phyloP scores from a whole-genome alignment of 139 green algal genomes.

The Chlamydomonas sp. region DNA sequence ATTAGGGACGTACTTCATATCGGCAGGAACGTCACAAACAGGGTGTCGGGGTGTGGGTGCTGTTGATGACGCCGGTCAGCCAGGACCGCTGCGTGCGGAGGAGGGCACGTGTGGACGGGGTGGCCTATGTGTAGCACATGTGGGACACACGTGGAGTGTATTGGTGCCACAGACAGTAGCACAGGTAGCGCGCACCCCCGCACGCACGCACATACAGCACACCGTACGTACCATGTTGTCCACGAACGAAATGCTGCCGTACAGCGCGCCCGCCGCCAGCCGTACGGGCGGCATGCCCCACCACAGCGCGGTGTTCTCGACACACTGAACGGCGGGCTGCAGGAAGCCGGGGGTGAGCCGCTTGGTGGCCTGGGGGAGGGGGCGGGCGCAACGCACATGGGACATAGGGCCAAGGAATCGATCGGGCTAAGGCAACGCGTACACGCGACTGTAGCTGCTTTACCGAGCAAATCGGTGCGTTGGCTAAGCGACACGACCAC shows the following conservation, averaged over 20 bases:
- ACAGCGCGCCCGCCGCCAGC: not conserved
- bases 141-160: too few relatives aligned
- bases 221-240: not conserved
- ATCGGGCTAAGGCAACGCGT: too few relatives aligned
- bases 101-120: too few relatives aligned
- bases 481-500: too few relatives aligned
- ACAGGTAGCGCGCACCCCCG: not conserved
- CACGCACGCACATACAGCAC: not conserved
- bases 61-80: too few relatives aligned
- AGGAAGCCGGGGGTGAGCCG: slow-evolving; percentile 24
- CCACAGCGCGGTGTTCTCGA: not conserved
- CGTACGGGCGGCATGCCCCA: not conserved
- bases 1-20: too few relatives aligned
- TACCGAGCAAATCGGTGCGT: too few relatives aligned
- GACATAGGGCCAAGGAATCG: too few relatives aligned
- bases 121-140: too few relatives aligned
- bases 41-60: too few relatives aligned
- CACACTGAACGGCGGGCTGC: not conserved
- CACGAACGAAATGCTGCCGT: slow-evolving; percentile 1
- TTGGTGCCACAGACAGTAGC: not conserved
- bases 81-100: too few relatives aligned
- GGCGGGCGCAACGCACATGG: not conserved
- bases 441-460: too few relatives aligned
- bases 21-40: not conserved
- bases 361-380: not conserved